Evolutionary conservation across 108 stramenopile species (phyloP), one percentile per base, ranked within the genome.

Genomic region (Licmophora abbreviata): DNA sequence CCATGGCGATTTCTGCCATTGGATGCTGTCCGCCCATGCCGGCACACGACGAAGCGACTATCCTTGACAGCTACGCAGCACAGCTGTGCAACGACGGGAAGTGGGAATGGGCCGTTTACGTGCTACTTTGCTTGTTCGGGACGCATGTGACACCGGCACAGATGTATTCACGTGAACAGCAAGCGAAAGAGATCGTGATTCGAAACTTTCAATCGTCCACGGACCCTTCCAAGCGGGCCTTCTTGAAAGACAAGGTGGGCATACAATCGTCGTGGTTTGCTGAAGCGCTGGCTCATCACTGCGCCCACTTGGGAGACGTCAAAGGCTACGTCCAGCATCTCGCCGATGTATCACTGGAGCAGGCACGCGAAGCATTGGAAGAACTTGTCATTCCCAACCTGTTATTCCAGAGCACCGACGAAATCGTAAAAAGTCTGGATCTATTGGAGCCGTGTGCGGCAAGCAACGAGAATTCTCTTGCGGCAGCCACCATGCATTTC

Each of bases 41-140:
- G 48, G 15, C 34, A 24, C 26, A 63, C 21, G 63, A 82, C 31
- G 76, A 81, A 36, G 44, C 66, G 14, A 50, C 58, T 23, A 29
- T 88, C 12, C 38, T 79, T 29, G 75, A 79, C 43, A 48, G 80
- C 25, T 72, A 75, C 44, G 64, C 69, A 17, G 58, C 71, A 6
- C 89, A 91, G 60, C 77, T 91, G 18, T 44, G 79, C 25, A 36
- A 44, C 11, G 49, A 37, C 17, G 77, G 81, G 6, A 52, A 52
- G 0, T 91, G 89, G 89, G 75, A 81, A 50, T 86, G 85, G 85
- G 89, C 83, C 28, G 85, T 85, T 2, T 85, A 86, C 42, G 75
- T 70, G 26, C 65, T 46, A 22, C 54, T 91, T 14, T 35, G 29
- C n/a, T 28, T 3, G 15, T 32, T 47, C 44, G 20, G 45, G 48